Evolutionary conservation across 331 rosid genomes (phyloP), one percentile per base, ranked within the genome.

Genomic region (Quercus tomentella): DNA sequence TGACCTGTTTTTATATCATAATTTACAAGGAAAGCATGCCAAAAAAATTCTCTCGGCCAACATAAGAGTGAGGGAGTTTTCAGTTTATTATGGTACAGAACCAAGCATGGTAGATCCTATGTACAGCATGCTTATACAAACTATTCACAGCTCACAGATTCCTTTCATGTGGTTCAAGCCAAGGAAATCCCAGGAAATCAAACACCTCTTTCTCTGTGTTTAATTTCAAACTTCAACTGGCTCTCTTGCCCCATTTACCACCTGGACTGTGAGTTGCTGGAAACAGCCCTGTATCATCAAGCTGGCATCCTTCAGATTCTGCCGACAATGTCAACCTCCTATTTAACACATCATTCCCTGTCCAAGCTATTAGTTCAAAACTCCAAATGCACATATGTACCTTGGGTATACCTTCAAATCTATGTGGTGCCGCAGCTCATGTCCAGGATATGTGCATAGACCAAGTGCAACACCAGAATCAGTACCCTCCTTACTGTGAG

Each of bases 401-500:
- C 89, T 85, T 2, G 99, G 98, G 82, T 84, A 95, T 4, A 91
- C 99, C 97, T 91, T 95, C 4, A 95, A 78, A 93, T 95, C 97
- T 75, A 95, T 90, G 41, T 97, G 97, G 81, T 82, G 96, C 20
- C 93, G 87, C 69, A 91, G 71, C 88, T 95, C 97, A 76, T 84
- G 86, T 79, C 99, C 93, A 74, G 96, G 97, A 87, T 91, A 93
- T 21, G 97, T 86, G 87, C 94, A 95, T 58, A 93, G 89, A 35
- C 99, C 99, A 28, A 93, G 99, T 95, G 86, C 99, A 70, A 93
- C 94, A 35, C 94, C 93, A 82, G 92, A 90, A 79, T 95, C 95
- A 72, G 91, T 88, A 37, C 92, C 98, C 97, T 90, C 91, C 87
- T 92, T 93, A 83, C 97, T 93, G 74, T 93, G 97, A 61, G 78